A percentile compares a stretch with the other conserved stretches of the same genome.
Evolutionary conservation across 805 yeast genomes (phyloP).

Genomic region (Saccharomycopsis javanensis): DNA sequence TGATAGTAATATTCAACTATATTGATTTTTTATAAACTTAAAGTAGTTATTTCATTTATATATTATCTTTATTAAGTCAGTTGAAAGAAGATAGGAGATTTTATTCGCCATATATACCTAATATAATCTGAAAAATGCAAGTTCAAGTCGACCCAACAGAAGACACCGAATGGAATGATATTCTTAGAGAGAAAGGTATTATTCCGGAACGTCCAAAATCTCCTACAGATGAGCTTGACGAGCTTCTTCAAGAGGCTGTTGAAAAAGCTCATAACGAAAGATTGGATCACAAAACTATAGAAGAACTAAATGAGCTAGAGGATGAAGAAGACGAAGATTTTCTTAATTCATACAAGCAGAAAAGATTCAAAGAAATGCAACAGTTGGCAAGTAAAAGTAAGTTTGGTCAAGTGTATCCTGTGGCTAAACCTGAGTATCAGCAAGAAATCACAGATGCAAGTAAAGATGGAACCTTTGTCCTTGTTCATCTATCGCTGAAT

Average conservation of each 20-base stretch:
- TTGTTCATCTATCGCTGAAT: conserved; percentile 67
- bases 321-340: conserved; percentile 93
- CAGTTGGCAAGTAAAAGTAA: conserved; percentile 43
- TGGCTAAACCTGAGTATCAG: conserved; percentile 82
- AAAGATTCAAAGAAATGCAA: conserved; percentile 67
- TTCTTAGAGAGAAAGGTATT: conserved; percentile 78
- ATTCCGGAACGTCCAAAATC: conserved; percentile 89
- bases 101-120: too few relatives aligned
- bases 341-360: conserved; percentile 62
- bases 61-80: too few relatives aligned
- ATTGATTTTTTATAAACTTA: too few relatives aligned
- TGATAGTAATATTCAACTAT: neutral
- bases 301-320: conserved; percentile 79
- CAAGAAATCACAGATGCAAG: conserved; percentile 80
- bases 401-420: conserved; percentile 69
- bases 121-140: conserved; percentile 22
- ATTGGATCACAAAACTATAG: conserved; percentile 63
- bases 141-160: conserved; percentile 91
- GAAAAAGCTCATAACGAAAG: conserved; percentile 73
- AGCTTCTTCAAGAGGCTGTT: conserved; percentile 77
- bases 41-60: neutral
- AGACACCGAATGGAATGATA: conserved; percentile 99
- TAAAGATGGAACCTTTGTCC: conserved; percentile 38
- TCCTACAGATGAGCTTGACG: conserved; percentile 79
- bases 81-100: too few relatives aligned